phyloP scores from a whole-genome alignment of 805 yeast species.

The Zygosaccharomyces pseudorouxii region DNA sequence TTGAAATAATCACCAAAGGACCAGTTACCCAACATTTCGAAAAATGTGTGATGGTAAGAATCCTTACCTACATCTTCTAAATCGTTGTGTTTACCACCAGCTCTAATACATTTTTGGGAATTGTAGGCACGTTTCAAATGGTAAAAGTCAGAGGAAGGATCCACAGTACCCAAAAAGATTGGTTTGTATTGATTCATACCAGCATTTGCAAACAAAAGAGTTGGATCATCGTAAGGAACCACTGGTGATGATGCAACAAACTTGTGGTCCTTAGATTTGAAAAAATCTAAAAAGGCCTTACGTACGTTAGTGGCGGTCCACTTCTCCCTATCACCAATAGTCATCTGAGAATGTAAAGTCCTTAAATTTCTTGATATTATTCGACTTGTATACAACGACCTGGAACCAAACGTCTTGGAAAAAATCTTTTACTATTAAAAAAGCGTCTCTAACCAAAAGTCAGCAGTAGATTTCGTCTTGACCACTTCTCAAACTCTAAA shows the following conservation, averaged over 20 bases:
- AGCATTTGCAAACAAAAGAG: conserved; percentile 93
- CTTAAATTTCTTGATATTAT: conserved; percentile 9
- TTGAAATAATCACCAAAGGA: conserved; percentile 99
- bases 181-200: conserved; percentile 99
- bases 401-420: conserved; percentile 4
- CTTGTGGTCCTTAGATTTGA: conserved; percentile 63
- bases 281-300: conserved; percentile 77
- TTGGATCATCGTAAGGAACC: conserved; percentile 97
- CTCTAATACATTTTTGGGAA: conserved; percentile 98
- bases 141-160: conserved; percentile 86
- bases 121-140: conserved; percentile 83
- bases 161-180: conserved; percentile 94
- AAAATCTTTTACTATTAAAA: conserved; percentile 3
- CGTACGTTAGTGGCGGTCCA: conserved; percentile 62
- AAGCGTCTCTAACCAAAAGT: conserved; percentile 6
- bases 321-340: conserved; percentile 36
- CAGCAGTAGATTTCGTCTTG: background rate
- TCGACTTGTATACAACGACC: conserved; percentile 1
- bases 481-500: background rate
- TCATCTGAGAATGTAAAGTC: conserved; percentile 17
- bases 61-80: conserved; percentile 98
- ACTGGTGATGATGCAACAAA: conserved; percentile 92
- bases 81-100: conserved; percentile 98
- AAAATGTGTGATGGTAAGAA: conserved; percentile 96
- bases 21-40: conserved; percentile 99